Evolutionary conservation across 1,284 basidiomycete genomes (phyloP), one percentile per base, ranked within the genome.

Genomic region (Papiliotrema terrestris): DNA sequence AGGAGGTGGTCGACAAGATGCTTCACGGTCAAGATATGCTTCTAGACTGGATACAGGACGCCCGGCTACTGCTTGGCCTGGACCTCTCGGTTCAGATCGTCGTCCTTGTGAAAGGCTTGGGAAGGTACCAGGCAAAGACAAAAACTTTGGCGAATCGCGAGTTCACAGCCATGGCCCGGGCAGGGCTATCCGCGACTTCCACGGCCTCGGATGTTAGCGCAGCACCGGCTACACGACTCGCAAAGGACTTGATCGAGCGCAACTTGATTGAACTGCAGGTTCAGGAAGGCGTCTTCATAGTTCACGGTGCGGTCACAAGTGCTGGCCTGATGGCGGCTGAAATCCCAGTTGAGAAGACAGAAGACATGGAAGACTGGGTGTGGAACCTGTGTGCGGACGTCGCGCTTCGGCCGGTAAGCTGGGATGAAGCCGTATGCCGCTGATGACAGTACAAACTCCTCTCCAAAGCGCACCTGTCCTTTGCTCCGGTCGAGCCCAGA

Each of bases 331-430:
- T 52, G 44, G 14, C 11, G 11, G 37, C 38, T 52, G 19, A 46
- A 26, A 17, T n/a, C 36, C 3, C 17, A 78, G 76, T 76, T 8
- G 75, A 77, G 26, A 71, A 66, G 45, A 73, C 72, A 2, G 72
- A 72, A 39, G 75, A 76, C 35, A 61, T 76, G 22, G 70, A 74
- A 51, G 72, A 73, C 52, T 76, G 73, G 73, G 54, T 77, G 3
- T 73, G 65, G 58, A 77, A 76, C 47, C 63, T 76, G 14, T 63
- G 72, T 1, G 74, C 67, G 1, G 76, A 77, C 53, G 56, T 77
- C 2, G 76, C 76, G 2, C 45, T 74, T 4, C 66, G 74, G 32
- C 76, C 75, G 0, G 75, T 77, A 54, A 51, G 72, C 63, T n/a
- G 8, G 23, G n/a, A 42, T 29, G 5, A 32, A 23, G 8, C 29